Evolutionary conservation across 2,329 filamentous ascomycete genomes (phyloP).

Genomic region (Exophiala bonariae): DNA sequence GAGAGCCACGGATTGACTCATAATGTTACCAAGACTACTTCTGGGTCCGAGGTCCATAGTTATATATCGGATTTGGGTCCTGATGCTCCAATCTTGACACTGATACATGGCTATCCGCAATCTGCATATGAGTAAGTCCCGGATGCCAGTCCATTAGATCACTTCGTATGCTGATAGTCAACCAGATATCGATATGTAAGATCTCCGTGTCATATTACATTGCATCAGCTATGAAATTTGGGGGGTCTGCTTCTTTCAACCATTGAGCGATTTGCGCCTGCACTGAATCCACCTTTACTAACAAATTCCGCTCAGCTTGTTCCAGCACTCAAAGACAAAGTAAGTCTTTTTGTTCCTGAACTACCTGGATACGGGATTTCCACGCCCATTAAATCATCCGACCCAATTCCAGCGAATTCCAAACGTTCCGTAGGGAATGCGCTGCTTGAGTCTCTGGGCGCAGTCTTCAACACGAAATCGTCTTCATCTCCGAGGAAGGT

Average conservation of each 20-base stretch:
- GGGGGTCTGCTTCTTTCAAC: neutral
- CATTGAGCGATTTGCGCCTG: neutral
- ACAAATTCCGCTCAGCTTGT: slow-evolving; percentile 21
- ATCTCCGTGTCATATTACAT: slow-evolving; percentile 18
- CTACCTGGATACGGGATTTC: slow-evolving; percentile 29
- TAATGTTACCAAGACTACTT: slow-evolving; percentile 23
- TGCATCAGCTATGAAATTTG: neutral
- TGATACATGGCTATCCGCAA: slow-evolving; percentile 30
- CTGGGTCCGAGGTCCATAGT: slow-evolving; percentile 26
- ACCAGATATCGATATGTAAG: neutral
- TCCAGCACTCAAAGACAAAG: slow-evolving; percentile 18
- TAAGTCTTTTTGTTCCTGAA: slow-evolving; percentile 27
- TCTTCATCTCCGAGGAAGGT: slow-evolving; percentile 32
- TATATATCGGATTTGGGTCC: slow-evolving; percentile 22
- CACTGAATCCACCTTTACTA: neutral
- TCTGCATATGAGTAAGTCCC: slow-evolving; percentile 25
- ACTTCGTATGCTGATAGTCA: no score
- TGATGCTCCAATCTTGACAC: slow-evolving; percentile 23
- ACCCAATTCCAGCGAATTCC: slow-evolving; percentile 27
- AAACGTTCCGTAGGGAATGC: slow-evolving; percentile 43
- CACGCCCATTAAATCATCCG: slow-evolving; percentile 19
- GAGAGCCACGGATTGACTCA: slow-evolving; percentile 14
- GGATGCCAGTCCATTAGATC: neutral
- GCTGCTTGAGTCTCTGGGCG: slow-evolving; percentile 42
- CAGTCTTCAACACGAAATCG: slow-evolving; percentile 31